Base-by-base conservation (phyloP, 306 rosid genomes). In the Coriaria nepalensis region DNA sequence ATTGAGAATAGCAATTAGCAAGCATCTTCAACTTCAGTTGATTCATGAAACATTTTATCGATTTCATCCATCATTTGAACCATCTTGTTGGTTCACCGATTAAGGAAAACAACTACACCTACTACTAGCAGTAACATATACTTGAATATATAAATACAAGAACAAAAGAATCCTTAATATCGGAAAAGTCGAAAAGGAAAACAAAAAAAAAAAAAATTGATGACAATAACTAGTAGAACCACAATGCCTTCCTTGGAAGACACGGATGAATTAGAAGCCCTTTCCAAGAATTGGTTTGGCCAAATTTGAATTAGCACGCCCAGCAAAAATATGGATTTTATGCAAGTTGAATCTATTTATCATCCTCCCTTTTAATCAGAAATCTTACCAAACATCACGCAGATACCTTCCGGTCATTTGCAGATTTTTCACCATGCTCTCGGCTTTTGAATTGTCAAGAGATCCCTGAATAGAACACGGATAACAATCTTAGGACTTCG, bases 321-420 rank as follows among this genome's bases (percentile, higher is more conserved):
- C 29, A 20, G 29, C 29, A 20, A 20, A 20, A 20, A 20, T 20
- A 1, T 20, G 1, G 29, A 20, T 20, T 20, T 20, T 20, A 1
- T 20, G 29, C 29, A 20, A 20, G 29, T 20, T 20, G 29, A 20
- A 3, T 3, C 29, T 20, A 20, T 20, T 20, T 1, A 20, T 20
- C 29, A 20, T 20, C 29, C 29, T 20, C 29, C 3, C 29, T 20
- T 20, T 20, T 10, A 14, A 43, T 13, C 42, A 39, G 33, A 52
- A 45, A 59, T 49, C 37, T 80, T 59, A 86, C 99, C 99, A 92
- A 45, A 92, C 96, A 48, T 92, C 99, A 56, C 99, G 96, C 73
- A 86, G 63, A 71, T 92, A 86, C 63, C 96, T 61, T 53, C 96
- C 96, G 52, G 7, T 79, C 75, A 65, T 79, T 70, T 86, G 96